phyloP scores from a whole-genome alignment of 306 rosid genomes.

The Vigna radiata region DNA sequence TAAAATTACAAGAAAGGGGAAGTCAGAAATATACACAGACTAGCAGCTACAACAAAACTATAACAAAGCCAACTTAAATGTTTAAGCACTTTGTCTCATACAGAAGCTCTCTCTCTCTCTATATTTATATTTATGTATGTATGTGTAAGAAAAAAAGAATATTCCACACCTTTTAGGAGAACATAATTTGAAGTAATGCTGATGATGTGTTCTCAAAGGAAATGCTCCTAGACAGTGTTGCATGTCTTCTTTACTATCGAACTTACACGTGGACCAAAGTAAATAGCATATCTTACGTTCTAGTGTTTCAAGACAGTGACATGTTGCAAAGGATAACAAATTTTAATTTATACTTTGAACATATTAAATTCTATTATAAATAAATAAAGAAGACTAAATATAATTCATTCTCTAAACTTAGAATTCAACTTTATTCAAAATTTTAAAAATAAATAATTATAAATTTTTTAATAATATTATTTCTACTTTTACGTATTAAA shows the following conservation, averaged over 20 bases:
- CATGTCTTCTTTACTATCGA: conserved; percentile 19
- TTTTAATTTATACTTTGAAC: neutral
- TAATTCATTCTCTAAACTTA: too few species aligned
- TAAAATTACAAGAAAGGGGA: neutral
- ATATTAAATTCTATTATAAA: too few species aligned
- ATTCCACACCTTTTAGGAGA: neutral
- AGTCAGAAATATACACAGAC: conserved; percentile 17
- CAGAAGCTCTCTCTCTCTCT: neutral
- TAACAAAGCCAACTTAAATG: neutral
- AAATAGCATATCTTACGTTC: neutral
- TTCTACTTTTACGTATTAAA: too few species aligned
- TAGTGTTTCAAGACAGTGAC: too few species aligned
- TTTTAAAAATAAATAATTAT: too few species aligned
- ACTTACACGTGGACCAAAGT: conserved; percentile 30
- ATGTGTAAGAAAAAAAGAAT: neutral
- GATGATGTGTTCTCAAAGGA: conserved; percentile 25
- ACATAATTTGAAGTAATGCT: neutral
- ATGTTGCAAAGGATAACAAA: too few species aligned
- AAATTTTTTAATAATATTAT: too few species aligned
- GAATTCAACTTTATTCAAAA: too few species aligned
- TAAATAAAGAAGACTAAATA: too few species aligned
- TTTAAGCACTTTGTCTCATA: neutral
- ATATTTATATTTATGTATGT: neutral
- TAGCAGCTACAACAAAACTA: neutral
- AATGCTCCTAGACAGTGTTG: conserved; percentile 26